Base-by-base conservation (phyloP, 2,329 filamentous ascomycete species). In the Grosmannia clavigera region DNA sequence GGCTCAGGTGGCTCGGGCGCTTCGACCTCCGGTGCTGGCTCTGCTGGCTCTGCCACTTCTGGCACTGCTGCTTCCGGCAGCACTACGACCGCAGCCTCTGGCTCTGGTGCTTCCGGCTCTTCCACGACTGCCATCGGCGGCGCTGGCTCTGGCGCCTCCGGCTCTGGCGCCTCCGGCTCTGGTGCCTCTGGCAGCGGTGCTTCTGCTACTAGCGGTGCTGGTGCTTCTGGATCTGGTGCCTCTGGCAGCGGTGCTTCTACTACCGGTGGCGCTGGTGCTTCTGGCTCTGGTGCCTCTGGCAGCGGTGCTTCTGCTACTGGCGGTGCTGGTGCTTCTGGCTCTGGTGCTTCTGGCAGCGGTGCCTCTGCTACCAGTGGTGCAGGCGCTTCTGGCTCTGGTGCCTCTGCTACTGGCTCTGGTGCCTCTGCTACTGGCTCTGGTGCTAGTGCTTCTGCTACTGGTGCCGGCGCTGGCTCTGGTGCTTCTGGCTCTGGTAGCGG, bases 371-470 rank as follows among this genome's bases (percentile, higher is more conserved):
- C 31, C 27, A 38, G 29, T 10, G 43, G 43, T 46, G 43, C 43
- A 9, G 43, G 43, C 16, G 33, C 33, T 35, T 35, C 57, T 16
- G 54, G 40, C 33, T 50, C 52, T 40, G 38, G 33, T n/a, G 22
- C 56, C 22, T 33, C 35, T 12, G 57, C 29, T 25, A 22, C 16
- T 12, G 43, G 16, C 43, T 46, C 43, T 29, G 25, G 14, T 31
- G 52, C 53, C 12, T 54, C 56, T 10, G 64, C 53, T 38, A 53
- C 57, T 25, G 33, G 22, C 22, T n/a, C 27, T 19, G 40, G 56
- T 19, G 56, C 43, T 51, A 35, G 31, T 29, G 61, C 57, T 5
- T 60, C 60, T 16, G 62, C 35, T 12, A n/a, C 43, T n/a, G 43
- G 43, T 46, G 19, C 43, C 5, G 16, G 10, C 7, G 33, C 33